Base-by-base conservation (phyloP, 441 rosid genomes). In the Croton laevigatus region DNA sequence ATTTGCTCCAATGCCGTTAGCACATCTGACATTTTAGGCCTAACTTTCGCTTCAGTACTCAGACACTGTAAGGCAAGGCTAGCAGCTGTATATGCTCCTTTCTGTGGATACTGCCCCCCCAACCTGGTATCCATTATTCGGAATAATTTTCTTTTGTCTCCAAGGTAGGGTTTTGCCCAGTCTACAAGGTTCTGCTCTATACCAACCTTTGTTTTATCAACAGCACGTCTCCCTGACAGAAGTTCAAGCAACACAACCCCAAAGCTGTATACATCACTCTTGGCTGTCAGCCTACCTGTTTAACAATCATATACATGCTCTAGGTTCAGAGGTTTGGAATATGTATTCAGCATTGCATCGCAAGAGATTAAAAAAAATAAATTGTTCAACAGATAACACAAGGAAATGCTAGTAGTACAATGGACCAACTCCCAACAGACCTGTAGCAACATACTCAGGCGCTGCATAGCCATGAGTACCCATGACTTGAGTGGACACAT, bases 401-500 rank as follows among this genome's bases (percentile, higher is more conserved):
- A 68, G 65, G 54, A 51, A 63, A 57, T 3, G 42, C 19, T 6
- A 4, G 44, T 2, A 34, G 45, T 46, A 42, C 14, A 8, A 38
- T 14, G 22, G 14, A 42, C 42, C 34, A 23, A 45, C 36, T 71
- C 44, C 46, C 46, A 36, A 78, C 86, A 27, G 54, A 91, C 98
- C 97, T 42, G 98, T 91, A 22, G 91, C 86, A 17, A 91, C 86
- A 69, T 93, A 93, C 58, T 93, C 98, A 19, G 98, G 98, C 36
- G 96, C 98, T 59, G 98, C 96, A 61, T 93, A 93, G 58, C 98
- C 98, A 16, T 83, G 81, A 11, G 98, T 93, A 36, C 97, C 98
- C 90, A 93, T 89, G 73, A 93, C 86, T 67, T 91, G 83, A 63
- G 98, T 93, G 2, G 98, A 88, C 46, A 93, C 97, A 19, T 93